These are phyloP conservation scores for Tanozyma kutaoensis DNA, from an alignment of 805 yeast genomes.

Conservation along the genomic window DNA sequence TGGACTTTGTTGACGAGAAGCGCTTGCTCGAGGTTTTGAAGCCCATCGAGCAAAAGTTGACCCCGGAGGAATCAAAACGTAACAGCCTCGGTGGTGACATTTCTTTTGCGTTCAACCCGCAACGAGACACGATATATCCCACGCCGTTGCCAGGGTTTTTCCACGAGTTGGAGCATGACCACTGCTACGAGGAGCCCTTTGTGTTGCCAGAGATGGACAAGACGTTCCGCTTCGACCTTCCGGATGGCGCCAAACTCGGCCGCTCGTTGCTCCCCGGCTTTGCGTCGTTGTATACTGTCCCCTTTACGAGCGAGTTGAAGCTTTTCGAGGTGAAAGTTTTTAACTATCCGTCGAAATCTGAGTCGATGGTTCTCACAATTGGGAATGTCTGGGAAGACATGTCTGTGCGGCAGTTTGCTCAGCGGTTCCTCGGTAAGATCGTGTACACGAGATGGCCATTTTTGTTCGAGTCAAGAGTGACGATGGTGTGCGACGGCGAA, in stretches of 20 bases:
- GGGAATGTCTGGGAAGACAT: slow-evolving; percentile 41
- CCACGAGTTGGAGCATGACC: slow-evolving; percentile 66
- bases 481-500: slow-evolving; percentile 43
- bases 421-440: slow-evolving; percentile 43
- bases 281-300: slow-evolving; percentile 68
- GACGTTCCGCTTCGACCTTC: slow-evolving; percentile 39
- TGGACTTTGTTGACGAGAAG: slow-evolving; percentile 81
- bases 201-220: slow-evolving; percentile 35
- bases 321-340: slow-evolving; percentile 63
- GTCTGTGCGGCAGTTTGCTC: slow-evolving; percentile 51
- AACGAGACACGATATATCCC: slow-evolving; percentile 48
- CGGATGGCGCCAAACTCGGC: slow-evolving; percentile 58
- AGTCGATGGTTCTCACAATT: slow-evolving; percentile 60
- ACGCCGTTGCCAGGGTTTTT: slow-evolving; percentile 72
- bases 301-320: slow-evolving; percentile 40
- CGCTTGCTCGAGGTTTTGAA: slow-evolving; percentile 61
- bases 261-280: slow-evolving; percentile 73
- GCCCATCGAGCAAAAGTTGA: slow-evolving; percentile 47
- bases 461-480: slow-evolving; percentile 64
- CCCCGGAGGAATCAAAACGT: slow-evolving; percentile 59
- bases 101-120: slow-evolving; percentile 64
- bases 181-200: slow-evolving; percentile 54
- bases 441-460: slow-evolving; percentile 88
- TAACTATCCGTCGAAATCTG: slow-evolving; percentile 74
- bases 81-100: slow-evolving; percentile 66